Percentiles rank a stretch among this genome's conserved stretches.
These are phyloP conservation scores for Pezicula neosporulosa DNA, from an alignment of 2,329 filamentous ascomycete species.

Conservation along the genomic window DNA sequence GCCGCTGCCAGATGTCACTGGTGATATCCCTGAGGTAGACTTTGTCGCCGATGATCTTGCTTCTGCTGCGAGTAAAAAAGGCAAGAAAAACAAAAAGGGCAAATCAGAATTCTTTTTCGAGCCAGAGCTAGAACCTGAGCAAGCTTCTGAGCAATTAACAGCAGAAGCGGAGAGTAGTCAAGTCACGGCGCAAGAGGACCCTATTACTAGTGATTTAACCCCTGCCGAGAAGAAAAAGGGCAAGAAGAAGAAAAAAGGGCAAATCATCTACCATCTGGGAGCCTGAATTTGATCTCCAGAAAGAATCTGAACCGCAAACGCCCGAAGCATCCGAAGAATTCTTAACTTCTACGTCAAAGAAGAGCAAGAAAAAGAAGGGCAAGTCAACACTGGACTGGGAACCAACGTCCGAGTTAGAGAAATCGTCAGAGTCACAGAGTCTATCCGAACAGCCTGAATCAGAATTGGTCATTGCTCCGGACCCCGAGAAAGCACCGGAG, in stretches of 20 bases:
- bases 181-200: not conserved
- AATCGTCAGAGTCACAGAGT: not conserved
- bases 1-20: too few relatives aligned
- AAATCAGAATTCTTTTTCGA: slow-evolving; percentile 16
- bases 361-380: slow-evolving; percentile 37
- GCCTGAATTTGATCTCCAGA: not conserved
- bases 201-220: not conserved
- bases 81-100: slow-evolving; percentile 32
- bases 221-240: slow-evolving; percentile 1
- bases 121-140: not conserved
- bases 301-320: not conserved
- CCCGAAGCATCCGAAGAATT: slow-evolving; percentile 5
- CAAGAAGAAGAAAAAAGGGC: slow-evolving; percentile 3
- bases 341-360: slow-evolving; percentile 20
- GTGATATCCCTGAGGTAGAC: too few relatives aligned
- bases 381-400: slow-evolving; percentile 31
- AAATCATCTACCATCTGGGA: slow-evolving; percentile 10
- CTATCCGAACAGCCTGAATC: not conserved
- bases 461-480: not conserved
- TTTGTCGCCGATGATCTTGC: not conserved
- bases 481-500: not conserved
- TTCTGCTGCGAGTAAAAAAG: slow-evolving; percentile 16
- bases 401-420: too few relatives aligned
- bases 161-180: not conserved
- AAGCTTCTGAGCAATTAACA: too few relatives aligned